Evolutionary conservation across 176 grass and related monocot species (phyloP).

Genomic region (Oryza meridionalis): DNA sequence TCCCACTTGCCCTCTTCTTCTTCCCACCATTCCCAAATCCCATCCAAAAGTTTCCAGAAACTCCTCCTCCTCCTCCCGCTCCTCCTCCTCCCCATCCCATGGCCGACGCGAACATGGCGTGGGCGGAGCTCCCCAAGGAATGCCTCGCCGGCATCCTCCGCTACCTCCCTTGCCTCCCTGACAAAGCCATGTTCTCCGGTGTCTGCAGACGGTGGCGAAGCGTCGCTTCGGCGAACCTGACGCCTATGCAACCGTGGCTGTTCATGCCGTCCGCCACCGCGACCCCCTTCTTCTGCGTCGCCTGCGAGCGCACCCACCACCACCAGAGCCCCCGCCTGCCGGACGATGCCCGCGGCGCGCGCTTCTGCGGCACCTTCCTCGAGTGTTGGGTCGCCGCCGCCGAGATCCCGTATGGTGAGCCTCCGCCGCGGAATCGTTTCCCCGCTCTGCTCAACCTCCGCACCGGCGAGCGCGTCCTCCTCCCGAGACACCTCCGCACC

Average conservation of each 20-base stretch:
- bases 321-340: not conserved
- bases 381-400: slow-evolving; percentile 21
- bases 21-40: not conserved
- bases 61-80: not conserved
- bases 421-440: not conserved
- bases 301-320: not conserved
- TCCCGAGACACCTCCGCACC: not conserved
- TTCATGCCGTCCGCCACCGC: not conserved
- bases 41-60: not conserved
- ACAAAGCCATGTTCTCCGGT: slow-evolving; percentile 1
- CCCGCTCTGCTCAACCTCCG: not conserved
- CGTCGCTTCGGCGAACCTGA: not conserved
- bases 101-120: not conserved
- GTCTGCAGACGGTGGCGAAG: not conserved
- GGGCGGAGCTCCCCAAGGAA: not conserved
- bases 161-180: not conserved
- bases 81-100: not conserved
- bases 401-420: not conserved
- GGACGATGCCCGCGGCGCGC: not conserved
- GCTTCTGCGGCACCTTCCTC: slow-evolving; percentile 17
- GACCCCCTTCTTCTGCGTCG: slow-evolving; percentile 7
- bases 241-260: slow-evolving; percentile 23
- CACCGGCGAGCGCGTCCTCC: not conserved
- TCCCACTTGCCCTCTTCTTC: too few species aligned
- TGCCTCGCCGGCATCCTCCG: not conserved